Evolutionary conservation across 176 grass and related monocot species (phyloP), one percentile per base, ranked within the genome.

Genomic region (Phoenix roebelenii): DNA sequence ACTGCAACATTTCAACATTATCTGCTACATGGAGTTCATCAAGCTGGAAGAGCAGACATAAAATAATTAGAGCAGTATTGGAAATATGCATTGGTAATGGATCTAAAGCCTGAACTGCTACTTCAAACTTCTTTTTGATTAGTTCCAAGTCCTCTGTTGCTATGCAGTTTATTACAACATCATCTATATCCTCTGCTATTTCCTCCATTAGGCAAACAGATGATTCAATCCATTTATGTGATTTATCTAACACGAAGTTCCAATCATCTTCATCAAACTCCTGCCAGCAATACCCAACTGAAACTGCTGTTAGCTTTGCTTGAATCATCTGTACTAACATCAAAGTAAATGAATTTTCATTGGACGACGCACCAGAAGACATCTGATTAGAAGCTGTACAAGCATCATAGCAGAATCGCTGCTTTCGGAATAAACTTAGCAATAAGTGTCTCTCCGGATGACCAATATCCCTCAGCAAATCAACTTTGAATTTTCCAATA

Each of bases 151-250:
- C 59, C 39, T 51, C 59, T 70, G 18, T 51, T 50, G 67, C 70
- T 65, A 63, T 58, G 15, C 66, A 68, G 60, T 84, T 87, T 64
- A 78, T 52, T 29, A 75, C 32, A 51, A 59, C 52, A 62, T 85
- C 63, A 62, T 87, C 85, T 29, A 87, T 66, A 24, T 28, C 75
- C 61, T 87, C 83, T 23, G 80, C 64, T 54, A 76, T 84, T 82
- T 96, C 91, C 73, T 96, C 91, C 80, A 95, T 73, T 23, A 90
- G 74, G 60, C 90, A 75, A 82, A 87, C 83, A 65, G 74, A 84
- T 30, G 68, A 90, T 63, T 90, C 80, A 25, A 90, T 77, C 78
- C 91, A 87, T 67, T 72, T 85, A 54, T 71, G 71, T 60, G 82
- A 66, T 35, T 64, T 59, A 71, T 63, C 60, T 48, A 87, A 75